phyloP scores from a whole-genome alignment of 257 asterid genomes.

The Anisodus acutangulus region DNA sequence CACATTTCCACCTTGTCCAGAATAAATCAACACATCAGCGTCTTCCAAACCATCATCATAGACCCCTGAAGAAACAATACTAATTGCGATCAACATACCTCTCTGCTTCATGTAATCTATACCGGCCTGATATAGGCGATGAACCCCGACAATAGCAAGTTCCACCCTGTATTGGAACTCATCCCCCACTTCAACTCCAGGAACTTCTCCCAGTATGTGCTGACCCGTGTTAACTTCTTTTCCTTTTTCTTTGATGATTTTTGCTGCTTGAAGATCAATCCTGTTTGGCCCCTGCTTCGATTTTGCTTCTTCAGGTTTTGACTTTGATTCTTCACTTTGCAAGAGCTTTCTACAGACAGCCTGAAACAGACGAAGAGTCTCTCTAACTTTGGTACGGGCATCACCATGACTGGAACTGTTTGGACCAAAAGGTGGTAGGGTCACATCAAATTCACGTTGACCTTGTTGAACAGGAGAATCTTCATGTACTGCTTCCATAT shows the following conservation, averaged over 20 bases:
- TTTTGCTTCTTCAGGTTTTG: constrained; percentile 47
- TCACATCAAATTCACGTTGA: constrained; percentile 40
- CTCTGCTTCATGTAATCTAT: constrained; percentile 34
- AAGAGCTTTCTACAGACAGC: constrained; percentile 66
- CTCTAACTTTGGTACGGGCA: constrained; percentile 71
- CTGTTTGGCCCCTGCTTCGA: constrained; percentile 36
- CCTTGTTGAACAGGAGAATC: constrained; percentile 38
- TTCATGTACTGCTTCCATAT: constrained; percentile 32
- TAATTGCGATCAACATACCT: constrained; percentile 35
- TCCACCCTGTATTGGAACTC: constrained; percentile 46
- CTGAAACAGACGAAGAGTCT: constrained; percentile 51
- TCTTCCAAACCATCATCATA: constrained; percentile 36
- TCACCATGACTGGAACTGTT: constrained; percentile 57
- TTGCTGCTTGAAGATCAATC: constrained; percentile 63
- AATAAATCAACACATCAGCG: constrained; percentile 37
- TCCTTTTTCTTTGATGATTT: constrained; percentile 48
- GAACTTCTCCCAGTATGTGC: constrained; percentile 49
- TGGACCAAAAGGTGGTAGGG: constrained; percentile 66
- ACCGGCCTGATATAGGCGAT: constrained; percentile 35
- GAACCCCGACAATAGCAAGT: constrained; percentile 39
- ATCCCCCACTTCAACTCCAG: constrained; percentile 78
- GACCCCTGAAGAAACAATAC: constrained; percentile 42
- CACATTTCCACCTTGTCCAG: constrained; percentile 39
- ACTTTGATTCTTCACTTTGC: constrained; percentile 71
- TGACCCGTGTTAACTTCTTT: constrained; percentile 56